These are phyloP conservation scores for Talaromyces stipitatus DNA, from an alignment of 495 filamentous ascomycete genomes.

Conservation along the genomic window DNA sequence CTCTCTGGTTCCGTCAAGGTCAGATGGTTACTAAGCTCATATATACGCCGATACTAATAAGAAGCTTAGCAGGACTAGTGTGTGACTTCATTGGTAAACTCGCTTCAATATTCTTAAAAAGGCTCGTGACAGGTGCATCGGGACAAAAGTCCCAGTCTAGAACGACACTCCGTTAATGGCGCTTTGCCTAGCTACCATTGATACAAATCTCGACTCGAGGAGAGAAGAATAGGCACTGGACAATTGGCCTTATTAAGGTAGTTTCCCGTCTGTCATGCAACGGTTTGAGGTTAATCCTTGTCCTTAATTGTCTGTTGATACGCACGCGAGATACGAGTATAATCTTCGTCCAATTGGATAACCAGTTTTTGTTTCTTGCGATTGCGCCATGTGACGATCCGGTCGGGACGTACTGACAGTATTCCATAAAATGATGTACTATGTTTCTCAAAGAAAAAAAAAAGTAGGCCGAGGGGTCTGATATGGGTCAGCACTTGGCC, in stretches of 20 bases:
- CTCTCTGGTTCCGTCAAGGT: no score
- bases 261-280: neutral
- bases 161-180: neutral
- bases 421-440: neutral
- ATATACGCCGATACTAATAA: neutral
- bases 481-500: neutral
- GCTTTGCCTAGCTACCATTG: neutral
- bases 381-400: neutral
- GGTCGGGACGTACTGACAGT: no score
- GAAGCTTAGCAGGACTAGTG: neutral
- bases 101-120: neutral
- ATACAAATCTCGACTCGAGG: neutral
- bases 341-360: neutral
- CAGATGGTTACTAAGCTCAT: neutral
- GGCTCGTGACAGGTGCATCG: neutral
- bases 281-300: neutral
- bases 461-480: no score
- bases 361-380: neutral
- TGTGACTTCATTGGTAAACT: no score
- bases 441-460: neutral
- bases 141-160: neutral
- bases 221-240: neutral
- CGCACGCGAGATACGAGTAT: neutral
- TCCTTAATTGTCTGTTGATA: neutral
- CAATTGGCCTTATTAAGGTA: neutral